These are phyloP conservation scores for Aspergillus niger DNA, from an alignment of 2,329 filamentous ascomycete genomes.

Conservation along the genomic window DNA sequence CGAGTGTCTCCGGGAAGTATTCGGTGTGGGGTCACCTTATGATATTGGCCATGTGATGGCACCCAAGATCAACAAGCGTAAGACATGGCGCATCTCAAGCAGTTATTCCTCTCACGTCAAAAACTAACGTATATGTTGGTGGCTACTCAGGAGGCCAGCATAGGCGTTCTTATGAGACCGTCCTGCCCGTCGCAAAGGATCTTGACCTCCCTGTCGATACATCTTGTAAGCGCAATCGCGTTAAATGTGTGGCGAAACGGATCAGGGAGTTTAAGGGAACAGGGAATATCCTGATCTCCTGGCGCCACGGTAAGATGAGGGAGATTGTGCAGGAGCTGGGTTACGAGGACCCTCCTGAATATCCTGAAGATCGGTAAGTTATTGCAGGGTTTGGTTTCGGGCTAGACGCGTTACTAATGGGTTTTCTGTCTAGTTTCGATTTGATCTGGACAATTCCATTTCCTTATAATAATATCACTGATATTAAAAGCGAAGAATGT, in stretches of 20 bases:
- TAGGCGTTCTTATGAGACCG: conserved; percentile 26
- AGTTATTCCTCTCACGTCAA: not conserved
- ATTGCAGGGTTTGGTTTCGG: not conserved
- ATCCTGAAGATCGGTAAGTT: conserved; percentile 31
- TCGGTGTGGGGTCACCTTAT: conserved; percentile 27
- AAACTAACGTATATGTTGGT: too few species aligned
- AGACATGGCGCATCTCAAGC: not conserved
- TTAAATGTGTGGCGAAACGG: conserved; percentile 25
- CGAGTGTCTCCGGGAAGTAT: conserved; percentile 31
- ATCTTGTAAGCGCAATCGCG: conserved; percentile 28
- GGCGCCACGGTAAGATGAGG: conserved; percentile 32
- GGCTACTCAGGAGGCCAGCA: conserved; percentile 17
- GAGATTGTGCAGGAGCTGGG: conserved; percentile 26
- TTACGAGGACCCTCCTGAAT: conserved; percentile 22
- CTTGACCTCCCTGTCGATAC: conserved; percentile 31
- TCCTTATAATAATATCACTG: conserved; percentile 31
- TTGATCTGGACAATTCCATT: conserved; percentile 34
- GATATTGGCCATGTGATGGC: conserved; percentile 33
- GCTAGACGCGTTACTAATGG: not conserved
- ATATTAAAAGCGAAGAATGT: conserved; percentile 29
- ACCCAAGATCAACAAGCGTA: conserved; percentile 27
- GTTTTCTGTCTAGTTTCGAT: conserved; percentile 26
- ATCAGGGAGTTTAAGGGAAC: conserved; percentile 24
- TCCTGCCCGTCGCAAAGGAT: conserved; percentile 30
- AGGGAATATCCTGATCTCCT: conserved; percentile 33